phyloP scores from a whole-genome alignment of 202 grass and related monocot species.

The Zoysia matrella region DNA sequence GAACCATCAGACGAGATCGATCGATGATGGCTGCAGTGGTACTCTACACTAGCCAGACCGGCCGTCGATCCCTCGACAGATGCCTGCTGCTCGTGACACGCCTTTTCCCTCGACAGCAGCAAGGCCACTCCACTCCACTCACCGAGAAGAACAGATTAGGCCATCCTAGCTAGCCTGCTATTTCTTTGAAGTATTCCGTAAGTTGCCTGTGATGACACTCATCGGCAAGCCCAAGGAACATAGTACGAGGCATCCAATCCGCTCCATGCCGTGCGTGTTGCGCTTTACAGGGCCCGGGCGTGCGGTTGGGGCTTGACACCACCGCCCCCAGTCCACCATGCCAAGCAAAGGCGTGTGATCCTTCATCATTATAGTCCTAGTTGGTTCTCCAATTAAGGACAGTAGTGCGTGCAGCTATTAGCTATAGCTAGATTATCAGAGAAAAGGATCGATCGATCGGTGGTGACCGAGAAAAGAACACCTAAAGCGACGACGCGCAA shows the following conservation, averaged over 20 bases:
- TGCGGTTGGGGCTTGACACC: too few species aligned
- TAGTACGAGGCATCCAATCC: conserved; percentile 22
- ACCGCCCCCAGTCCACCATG: conserved; percentile 14
- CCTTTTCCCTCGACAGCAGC: background rate
- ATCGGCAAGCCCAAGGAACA: background rate
- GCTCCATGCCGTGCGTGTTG: background rate
- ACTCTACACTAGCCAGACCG: background rate
- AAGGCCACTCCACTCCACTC: background rate
- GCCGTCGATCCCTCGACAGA: background rate
- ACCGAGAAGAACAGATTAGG: conserved; percentile 34
- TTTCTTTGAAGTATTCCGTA: background rate
- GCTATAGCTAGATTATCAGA: background rate
- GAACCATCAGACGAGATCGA: background rate
- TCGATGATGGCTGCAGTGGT: background rate
- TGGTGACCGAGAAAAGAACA: too few species aligned
- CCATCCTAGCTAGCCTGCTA: conserved; percentile 5
- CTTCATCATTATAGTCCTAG: conserved; percentile 19
- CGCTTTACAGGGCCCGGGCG: too few species aligned
- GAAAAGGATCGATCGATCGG: background rate
- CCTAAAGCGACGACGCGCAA: background rate
- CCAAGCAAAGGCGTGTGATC: conserved; percentile 44
- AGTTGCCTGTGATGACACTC: background rate
- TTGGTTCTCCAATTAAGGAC: conserved; percentile 4
- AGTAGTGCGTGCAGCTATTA: background rate
- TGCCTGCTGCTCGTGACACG: background rate